Evolutionary conservation across 495 filamentous ascomycete genomes (phyloP), one percentile per base, ranked within the genome.

Genomic region (Penicillium robsamsonii): DNA sequence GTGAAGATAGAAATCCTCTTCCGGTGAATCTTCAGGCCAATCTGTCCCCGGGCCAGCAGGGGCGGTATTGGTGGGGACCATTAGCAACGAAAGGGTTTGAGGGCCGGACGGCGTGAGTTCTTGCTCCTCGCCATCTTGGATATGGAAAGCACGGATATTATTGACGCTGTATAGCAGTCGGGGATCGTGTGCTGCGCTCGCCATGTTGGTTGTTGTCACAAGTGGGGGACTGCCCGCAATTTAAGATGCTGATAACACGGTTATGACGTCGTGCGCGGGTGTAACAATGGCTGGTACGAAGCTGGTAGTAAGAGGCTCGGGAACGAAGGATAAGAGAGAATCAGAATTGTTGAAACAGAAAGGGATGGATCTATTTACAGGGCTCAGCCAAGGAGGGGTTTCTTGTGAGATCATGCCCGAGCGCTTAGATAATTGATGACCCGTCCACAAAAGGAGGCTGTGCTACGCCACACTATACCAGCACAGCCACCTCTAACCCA

Each of bases 1-100:
- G 66, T 97, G 92, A 1, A 97, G 85, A 68, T 96, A 97, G 76
- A 96, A 97, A 73, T 97, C 92, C 67, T 96, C 89, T 64, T 96
- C 90, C 1, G 85, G 81, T 24, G 58, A 57, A 37, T 96, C 88
- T 63, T 95, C 90, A 1, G 85, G 81, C 24, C 56, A 57, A 37
- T 67, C 60, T 22, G 61, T 44, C 24, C 53, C 55, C 3, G 62
- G 53, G 8, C 58, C 56, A 18, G 77, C 77, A 38, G 77, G 86
- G 15, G 85, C 78, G 17, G 89, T 86, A 18, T 82, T 84, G 2
- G 91, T 96, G 15, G 92, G 92, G 25, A 97, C 92, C 92, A 97
- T 97, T 59, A 97, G 72, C 53, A 97, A 77, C 7, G 91, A 96
- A 37, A 97, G 78, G 0, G 91, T 96, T 71, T 96, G 91, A 25